These are phyloP conservation scores for Evernia prunastri DNA, from an alignment of 495 filamentous ascomycete genomes.

Conservation along the genomic window DNA sequence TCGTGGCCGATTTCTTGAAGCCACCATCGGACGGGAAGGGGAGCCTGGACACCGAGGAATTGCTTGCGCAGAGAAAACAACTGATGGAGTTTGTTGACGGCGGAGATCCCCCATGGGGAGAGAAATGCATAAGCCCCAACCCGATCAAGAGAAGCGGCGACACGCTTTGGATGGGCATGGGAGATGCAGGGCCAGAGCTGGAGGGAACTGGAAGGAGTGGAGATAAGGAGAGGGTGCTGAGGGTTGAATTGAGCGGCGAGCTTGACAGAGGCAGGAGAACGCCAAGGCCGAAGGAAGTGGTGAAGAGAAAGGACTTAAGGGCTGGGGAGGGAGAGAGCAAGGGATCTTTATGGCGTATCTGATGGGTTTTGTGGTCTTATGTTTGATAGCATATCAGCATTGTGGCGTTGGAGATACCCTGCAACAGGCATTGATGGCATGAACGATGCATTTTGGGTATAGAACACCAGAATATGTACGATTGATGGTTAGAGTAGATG, in stretches of 20 bases:
- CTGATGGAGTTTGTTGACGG: conserved; percentile 54
- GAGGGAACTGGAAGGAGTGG: conserved; percentile 55
- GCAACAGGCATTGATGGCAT: background rate
- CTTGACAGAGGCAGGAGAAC: conserved; percentile 21
- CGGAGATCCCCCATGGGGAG: conserved; percentile 58
- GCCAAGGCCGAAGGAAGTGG: conserved; percentile 18
- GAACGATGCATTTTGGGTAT: conserved; percentile 6
- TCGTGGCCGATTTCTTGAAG: conserved; percentile 57
- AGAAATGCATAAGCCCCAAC: conserved; percentile 72
- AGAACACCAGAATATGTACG: background rate
- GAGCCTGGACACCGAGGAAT: conserved; percentile 35
- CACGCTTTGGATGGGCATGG: conserved; percentile 58
- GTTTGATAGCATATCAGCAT: background rate
- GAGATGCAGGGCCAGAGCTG: conserved; percentile 67
- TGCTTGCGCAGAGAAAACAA: conserved; percentile 47
- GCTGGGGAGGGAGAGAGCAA: conserved; percentile 2
- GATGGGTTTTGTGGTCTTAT: background rate
- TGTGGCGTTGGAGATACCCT: conserved; percentile 4
- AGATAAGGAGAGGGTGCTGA: conserved; percentile 64
- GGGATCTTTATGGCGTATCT: background rate
- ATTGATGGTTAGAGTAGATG: conserved; percentile 13
- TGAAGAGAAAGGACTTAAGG: conserved; percentile 11
- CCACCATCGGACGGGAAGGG: conserved; percentile 31
- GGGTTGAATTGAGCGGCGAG: conserved; percentile 41
- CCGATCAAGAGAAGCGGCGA: conserved; percentile 47